These are phyloP conservation scores for Nematodospora valgi DNA, from an alignment of 805 yeast genomes.

Conservation along the genomic window DNA sequence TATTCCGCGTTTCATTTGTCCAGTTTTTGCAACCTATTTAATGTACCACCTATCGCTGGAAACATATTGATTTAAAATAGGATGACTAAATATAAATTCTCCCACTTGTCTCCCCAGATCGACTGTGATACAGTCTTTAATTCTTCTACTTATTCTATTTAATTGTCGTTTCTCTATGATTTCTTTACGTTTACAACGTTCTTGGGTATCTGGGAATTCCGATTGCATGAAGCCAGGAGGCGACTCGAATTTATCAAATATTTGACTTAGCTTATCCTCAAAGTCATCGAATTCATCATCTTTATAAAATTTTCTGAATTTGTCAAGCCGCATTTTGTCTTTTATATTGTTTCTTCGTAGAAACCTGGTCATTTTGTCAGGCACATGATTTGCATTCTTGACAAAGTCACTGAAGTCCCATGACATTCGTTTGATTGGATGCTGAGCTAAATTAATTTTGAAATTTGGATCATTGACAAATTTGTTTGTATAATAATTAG, in stretches of 20 bases:
- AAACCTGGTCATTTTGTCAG: constrained; percentile 1
- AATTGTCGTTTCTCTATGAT: constrained; percentile 19
- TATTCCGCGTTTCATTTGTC: too few relatives aligned
- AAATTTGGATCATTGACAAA: constrained; percentile 16
- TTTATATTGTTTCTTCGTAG: constrained; percentile 4
- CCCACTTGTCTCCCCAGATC: constrained; percentile 17
- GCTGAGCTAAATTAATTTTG: constrained; percentile 21
- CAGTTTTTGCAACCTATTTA: too few relatives aligned
- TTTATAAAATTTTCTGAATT: constrained; percentile 1
- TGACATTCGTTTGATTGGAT: constrained; percentile 34
- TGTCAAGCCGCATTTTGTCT: constrained; percentile 6
- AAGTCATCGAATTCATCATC: constrained; percentile 9
- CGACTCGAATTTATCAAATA: constrained; percentile 34
- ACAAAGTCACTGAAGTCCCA: constrained; percentile 38
- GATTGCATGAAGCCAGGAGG: constrained; percentile 41
- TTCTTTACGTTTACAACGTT: constrained; percentile 18
- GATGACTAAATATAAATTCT: constrained; percentile 30
- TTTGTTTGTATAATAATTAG: constrained; percentile 16
- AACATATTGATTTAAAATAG: constrained; percentile 29
- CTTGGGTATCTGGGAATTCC: constrained; percentile 36
- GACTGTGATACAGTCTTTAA: constrained; percentile 21
- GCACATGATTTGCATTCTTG: constrained; percentile 9
- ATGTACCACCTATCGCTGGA: constrained; percentile 10
- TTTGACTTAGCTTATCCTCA: constrained; percentile 22
- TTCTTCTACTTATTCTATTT: constrained; percentile 25